A percentile compares a stretch with the other conserved stretches of the same genome.
Evolutionary conservation across 2,329 filamentous ascomycete genomes (phyloP).

Genomic region (Pseudocercospora crystallina): DNA sequence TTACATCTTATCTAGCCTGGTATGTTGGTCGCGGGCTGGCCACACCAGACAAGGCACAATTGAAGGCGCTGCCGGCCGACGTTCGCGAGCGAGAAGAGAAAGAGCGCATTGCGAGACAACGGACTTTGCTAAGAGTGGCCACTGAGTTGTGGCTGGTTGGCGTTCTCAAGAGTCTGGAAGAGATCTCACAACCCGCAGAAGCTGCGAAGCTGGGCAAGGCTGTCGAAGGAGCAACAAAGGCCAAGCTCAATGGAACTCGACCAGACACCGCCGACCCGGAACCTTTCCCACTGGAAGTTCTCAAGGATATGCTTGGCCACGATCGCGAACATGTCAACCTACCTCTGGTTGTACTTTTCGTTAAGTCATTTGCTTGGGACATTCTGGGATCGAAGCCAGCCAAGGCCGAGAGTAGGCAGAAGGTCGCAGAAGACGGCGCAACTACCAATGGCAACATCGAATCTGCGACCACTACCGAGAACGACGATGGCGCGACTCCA

Average conservation of each 20-base stretch:
- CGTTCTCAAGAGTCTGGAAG: conserved; percentile 76
- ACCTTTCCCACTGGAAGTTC: conserved; percentile 93
- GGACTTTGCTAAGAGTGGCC: conserved; percentile 81
- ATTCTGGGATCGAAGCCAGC: conserved; percentile 75
- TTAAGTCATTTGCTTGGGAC: conserved; percentile 96
- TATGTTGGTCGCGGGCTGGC: conserved; percentile 86
- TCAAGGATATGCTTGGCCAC: conserved; percentile 92
- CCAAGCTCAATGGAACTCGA: conserved; percentile 56
- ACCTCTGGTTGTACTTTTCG: conserved; percentile 88
- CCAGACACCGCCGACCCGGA: conserved; percentile 70
- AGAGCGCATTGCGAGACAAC: conserved; percentile 82
- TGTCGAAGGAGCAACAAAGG: conserved; percentile 60
- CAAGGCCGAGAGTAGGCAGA: conserved; percentile 76
- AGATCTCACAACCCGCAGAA: conserved; percentile 65
- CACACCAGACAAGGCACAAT: conserved; percentile 78
- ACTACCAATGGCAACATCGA: conserved; percentile 59
- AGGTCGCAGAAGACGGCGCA: conserved; percentile 75
- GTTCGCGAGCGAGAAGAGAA: conserved; percentile 94
- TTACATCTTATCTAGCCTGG: conserved; percentile 90
- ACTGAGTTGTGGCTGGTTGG: conserved; percentile 96
- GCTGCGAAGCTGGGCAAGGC: conserved; percentile 56
- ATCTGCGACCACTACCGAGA: conserved; percentile 52
- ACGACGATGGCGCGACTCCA: conserved; percentile 49
- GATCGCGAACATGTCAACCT: conserved; percentile 91
- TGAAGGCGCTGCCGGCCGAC: conserved; percentile 78